Evolutionary conservation across 352 stramenopile genomes (phyloP).

Genomic region (Lagenidium giganteum): DNA sequence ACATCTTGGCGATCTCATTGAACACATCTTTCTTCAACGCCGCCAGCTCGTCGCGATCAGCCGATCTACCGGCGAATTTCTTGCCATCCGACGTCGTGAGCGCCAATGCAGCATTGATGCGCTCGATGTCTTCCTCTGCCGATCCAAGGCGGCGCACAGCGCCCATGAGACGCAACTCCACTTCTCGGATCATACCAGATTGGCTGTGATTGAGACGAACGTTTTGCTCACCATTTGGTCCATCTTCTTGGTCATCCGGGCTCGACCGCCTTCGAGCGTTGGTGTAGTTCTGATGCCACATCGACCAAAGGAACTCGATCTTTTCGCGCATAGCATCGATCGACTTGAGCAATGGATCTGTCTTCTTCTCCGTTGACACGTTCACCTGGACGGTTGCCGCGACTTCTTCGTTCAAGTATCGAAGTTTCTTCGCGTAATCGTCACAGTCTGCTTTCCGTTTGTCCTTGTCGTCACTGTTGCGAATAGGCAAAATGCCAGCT

Average conservation of each 20-base stretch:
- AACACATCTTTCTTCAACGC: slow-evolving; percentile 48
- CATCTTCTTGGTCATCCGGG: slow-evolving; percentile 14
- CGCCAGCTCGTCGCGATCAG: slow-evolving; percentile 26
- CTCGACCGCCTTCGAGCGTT: slow-evolving; percentile 2
- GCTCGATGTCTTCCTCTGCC: slow-evolving; percentile 64
- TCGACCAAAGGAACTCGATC: slow-evolving; percentile 50
- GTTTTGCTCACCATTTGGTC: not conserved
- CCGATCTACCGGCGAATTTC: not conserved
- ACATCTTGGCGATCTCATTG: slow-evolving; percentile 45
- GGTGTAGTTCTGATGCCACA: slow-evolving; percentile 68
- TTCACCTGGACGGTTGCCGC: slow-evolving; percentile 63
- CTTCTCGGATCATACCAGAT: slow-evolving; percentile 18
- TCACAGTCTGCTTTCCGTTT: too few species aligned
- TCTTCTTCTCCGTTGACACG: slow-evolving; percentile 66
- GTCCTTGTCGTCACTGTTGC: slow-evolving; percentile 15
- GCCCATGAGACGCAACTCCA: slow-evolving; percentile 56
- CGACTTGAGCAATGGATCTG: slow-evolving; percentile 67
- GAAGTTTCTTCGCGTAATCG: slow-evolving; percentile 25
- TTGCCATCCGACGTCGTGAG: slow-evolving; percentile 17
- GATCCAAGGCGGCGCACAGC: slow-evolving; percentile 43
- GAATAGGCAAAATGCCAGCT: slow-evolving; percentile 30
- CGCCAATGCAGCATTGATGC: slow-evolving; percentile 27
- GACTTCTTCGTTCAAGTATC: slow-evolving; percentile 64
- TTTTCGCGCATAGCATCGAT: slow-evolving; percentile 66
- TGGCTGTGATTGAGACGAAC: not conserved